These are phyloP conservation scores for Claviceps pazoutovae DNA, from an alignment of 2,329 filamentous ascomycete species.

Conservation along the genomic window DNA sequence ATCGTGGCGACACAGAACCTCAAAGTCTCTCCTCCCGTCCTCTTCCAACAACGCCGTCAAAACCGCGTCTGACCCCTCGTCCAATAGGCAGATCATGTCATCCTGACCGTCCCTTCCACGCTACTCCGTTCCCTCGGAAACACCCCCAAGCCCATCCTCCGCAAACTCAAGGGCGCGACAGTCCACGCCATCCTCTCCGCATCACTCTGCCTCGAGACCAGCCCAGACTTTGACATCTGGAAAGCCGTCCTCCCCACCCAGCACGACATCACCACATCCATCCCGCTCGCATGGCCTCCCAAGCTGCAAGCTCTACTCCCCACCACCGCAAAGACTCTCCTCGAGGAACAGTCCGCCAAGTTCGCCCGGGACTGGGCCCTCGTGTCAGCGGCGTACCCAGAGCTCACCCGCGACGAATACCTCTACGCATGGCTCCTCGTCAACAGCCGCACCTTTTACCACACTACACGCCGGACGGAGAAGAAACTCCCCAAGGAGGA, in stretches of 20 bases:
- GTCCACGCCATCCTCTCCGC: constrained; percentile 63
- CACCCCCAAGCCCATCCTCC: constrained; percentile 38
- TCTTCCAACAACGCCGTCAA: no score
- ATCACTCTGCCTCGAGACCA: constrained; percentile 42
- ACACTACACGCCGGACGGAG: constrained; percentile 31
- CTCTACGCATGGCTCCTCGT: constrained; percentile 44
- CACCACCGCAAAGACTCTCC: constrained; percentile 24
- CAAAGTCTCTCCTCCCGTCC: constrained; percentile 30
- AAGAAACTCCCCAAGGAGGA: constrained; percentile 33
- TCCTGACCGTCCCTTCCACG: constrained; percentile 51
- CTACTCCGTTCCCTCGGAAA: constrained; percentile 52
- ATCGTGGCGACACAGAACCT: constrained; percentile 57
- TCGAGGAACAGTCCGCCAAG: constrained; percentile 37
- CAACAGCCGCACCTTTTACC: constrained; percentile 51
- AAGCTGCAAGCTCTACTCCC: constrained; percentile 32
- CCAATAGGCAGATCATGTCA: constrained; percentile 29
- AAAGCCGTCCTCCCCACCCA: constrained; percentile 50
- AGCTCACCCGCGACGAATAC: constrained; percentile 25
- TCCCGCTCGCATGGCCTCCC: constrained; percentile 34
- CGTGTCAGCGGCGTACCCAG: constrained; percentile 16
- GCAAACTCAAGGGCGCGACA: constrained; percentile 36
- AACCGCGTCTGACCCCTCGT: no score
- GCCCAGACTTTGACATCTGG: constrained; percentile 41
- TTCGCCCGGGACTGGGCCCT: constrained; percentile 27
- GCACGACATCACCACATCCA: constrained; percentile 37